Conservation (phyloP, 352 stramenopile genomes). For the Globisporangium canariense region DNA sequence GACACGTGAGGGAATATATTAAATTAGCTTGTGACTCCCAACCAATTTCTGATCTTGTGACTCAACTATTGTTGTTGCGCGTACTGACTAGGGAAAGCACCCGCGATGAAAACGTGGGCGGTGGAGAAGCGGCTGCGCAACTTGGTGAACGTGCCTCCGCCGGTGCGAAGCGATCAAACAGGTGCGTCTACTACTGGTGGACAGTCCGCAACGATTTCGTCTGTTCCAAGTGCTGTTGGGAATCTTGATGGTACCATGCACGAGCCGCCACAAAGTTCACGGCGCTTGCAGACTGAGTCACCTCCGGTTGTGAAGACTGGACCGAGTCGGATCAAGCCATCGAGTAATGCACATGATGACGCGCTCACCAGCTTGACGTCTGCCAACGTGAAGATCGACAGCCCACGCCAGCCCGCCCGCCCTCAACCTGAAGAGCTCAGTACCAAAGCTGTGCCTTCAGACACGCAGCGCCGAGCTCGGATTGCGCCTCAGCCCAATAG, state of each 20-base stretch:
- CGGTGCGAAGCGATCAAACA: slow-evolving; percentile 22
- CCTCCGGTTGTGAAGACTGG: neutral
- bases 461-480: neutral
- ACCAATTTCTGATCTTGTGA: neutral
- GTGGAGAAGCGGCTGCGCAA: slow-evolving; percentile 52
- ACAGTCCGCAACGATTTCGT: slow-evolving; percentile 10
- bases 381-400: slow-evolving; percentile 10
- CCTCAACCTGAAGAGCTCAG: neutral
- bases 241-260: slow-evolving; percentile 10
- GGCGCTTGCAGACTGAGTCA: neutral
- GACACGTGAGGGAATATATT: neutral
- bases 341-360: slow-evolving; percentile 1
- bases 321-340: neutral
- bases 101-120: slow-evolving; percentile 48
- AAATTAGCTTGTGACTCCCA: neutral
- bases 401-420: slow-evolving; percentile 7
- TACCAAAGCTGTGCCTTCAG: neutral
- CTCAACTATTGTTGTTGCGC: too few species aligned
- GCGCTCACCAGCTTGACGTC: slow-evolving; percentile 8
- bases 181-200: neutral
- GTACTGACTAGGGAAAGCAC: slow-evolving; percentile 11
- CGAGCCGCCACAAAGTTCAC: neutral
- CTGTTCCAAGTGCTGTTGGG: slow-evolving; percentile 2
- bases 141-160: slow-evolving; percentile 37
- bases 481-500: slow-evolving; percentile 1